These are phyloP conservation scores for Xylaria arbuscula DNA, from an alignment of 2,329 filamentous ascomycete species.

Conservation along the genomic window DNA sequence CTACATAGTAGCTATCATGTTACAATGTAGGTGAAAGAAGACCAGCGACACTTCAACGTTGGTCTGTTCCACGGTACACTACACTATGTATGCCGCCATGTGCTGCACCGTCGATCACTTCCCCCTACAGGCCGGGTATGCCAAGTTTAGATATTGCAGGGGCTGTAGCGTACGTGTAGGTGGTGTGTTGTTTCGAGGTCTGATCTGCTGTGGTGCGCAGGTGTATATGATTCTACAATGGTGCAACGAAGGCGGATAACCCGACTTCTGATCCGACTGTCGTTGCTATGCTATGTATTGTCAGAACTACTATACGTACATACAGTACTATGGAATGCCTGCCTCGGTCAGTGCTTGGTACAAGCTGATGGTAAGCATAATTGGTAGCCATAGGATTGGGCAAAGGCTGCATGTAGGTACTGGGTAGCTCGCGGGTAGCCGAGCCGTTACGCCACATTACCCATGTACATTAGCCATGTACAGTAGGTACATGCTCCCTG, in stretches of 20 bases:
- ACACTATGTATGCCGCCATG: neutral
- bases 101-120: constrained; percentile 10
- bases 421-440: no score
- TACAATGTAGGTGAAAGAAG: neutral
- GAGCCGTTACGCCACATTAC: neutral
- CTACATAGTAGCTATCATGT: neutral
- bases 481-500: neutral
- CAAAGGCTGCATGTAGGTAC: neutral
- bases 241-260: constrained; percentile 9
- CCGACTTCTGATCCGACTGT: neutral
- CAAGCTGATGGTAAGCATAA: constrained; percentile 7
- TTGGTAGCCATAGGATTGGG: constrained; percentile 20
- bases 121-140: neutral
- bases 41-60: neutral
- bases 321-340: neutral
- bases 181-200: neutral
- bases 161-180: neutral
- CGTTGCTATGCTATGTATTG: neutral
- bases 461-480: no score
- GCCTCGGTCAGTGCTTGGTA: no score
- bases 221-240: neutral
- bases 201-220: neutral
- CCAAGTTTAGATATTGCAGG: constrained; percentile 7
- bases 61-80: neutral
- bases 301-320: neutral